Percentiles rank a stretch among this genome's conserved stretches.
phyloP scores from a whole-genome alignment of 768 basidiomycete genomes.

The Xanthoconium stramineum region DNA sequence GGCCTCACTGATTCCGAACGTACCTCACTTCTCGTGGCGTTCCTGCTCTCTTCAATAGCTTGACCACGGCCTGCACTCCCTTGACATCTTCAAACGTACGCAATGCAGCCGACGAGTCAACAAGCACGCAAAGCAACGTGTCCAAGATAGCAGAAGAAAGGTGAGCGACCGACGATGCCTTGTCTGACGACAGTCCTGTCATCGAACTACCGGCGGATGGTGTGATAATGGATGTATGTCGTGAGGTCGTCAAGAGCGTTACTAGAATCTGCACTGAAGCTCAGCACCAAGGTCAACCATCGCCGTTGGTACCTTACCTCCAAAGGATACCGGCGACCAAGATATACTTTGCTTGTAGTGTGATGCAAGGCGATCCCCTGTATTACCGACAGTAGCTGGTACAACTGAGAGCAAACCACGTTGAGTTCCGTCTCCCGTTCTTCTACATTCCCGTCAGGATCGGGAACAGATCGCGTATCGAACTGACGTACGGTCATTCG shows the following conservation, averaged over 20 bases:
- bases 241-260: conserved; percentile 65
- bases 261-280: conserved; percentile 57
- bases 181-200: conserved; percentile 19
- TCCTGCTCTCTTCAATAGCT: conserved; percentile 79
- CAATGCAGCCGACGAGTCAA: conserved; percentile 73
- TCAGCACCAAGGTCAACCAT: conserved; percentile 5
- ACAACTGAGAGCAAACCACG: conserved; percentile 49
- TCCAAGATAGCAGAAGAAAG: conserved; percentile 80
- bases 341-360: conserved; percentile 58
- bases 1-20: conserved; percentile 46
- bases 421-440: conserved; percentile 48
- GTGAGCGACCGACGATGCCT: conserved; percentile 28
- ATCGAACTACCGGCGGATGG: conserved; percentile 1
- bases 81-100: conserved; percentile 74
- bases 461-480: background rate
- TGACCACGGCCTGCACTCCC: conserved; percentile 83
- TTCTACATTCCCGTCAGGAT: conserved; percentile 25
- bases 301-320: conserved; percentile 45
- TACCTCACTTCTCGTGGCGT: conserved; percentile 88
- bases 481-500: conserved; percentile 39
- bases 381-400: conserved; percentile 61
- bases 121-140: conserved; percentile 83
- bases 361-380: conserved; percentile 79
- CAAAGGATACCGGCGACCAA: conserved; percentile 64
- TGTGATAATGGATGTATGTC: conserved; percentile 48